phyloP scores from a whole-genome alignment of 75 land plant species.

The Cunninghamia lanceolata region DNA sequence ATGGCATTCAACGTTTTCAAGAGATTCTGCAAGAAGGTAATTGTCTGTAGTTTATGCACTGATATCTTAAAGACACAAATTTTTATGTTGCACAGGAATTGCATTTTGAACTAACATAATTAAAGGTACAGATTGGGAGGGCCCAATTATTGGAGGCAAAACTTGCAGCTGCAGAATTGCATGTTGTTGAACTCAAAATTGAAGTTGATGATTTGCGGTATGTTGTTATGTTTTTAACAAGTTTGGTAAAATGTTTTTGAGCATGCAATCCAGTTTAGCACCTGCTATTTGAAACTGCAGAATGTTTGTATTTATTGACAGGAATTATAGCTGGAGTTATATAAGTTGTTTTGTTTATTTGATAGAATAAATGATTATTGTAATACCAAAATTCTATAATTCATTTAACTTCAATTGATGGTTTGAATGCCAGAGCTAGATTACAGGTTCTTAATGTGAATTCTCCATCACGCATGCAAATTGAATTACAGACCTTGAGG shows the following conservation, averaged over 20 bases:
- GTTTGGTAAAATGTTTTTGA: not conserved
- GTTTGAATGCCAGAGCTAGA: constrained; percentile 9
- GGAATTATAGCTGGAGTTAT: not conserved
- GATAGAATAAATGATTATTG: not conserved
- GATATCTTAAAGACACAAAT: not conserved
- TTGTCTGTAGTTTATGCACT: not conserved
- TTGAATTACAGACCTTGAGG: constrained; percentile 20
- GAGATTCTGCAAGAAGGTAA: not conserved
- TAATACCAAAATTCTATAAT: not conserved
- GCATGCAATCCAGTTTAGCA: not conserved
- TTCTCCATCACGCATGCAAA: constrained; percentile 2
- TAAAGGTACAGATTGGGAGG: constrained; percentile 13
- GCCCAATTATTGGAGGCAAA: constrained; percentile 18
- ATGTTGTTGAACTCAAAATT: constrained; percentile 24
- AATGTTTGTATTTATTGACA: not conserved
- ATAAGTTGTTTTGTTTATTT: not conserved
- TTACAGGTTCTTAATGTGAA: not conserved
- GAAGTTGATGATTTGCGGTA: constrained; percentile 28
- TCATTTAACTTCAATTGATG: not conserved
- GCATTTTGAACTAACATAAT: not conserved
- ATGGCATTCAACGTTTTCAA: not conserved
- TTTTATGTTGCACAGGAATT: not conserved
- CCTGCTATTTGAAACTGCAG: not conserved
- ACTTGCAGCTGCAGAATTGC: constrained; percentile 24
- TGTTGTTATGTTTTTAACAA: not conserved